phyloP scores from a whole-genome alignment of 495 filamentous ascomycete genomes.

The Aeminium ludgeri region DNA sequence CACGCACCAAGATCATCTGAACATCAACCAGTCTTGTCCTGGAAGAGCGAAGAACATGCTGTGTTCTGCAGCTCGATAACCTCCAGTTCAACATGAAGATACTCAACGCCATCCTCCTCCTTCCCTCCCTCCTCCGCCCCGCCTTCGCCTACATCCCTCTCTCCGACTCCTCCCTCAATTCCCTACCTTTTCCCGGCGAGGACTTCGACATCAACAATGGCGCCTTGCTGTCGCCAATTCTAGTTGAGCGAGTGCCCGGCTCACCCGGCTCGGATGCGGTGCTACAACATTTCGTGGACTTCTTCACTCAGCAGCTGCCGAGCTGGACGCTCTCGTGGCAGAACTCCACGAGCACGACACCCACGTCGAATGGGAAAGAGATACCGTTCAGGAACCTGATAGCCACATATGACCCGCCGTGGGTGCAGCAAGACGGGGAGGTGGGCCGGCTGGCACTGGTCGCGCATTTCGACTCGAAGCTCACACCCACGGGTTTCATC shows the following conservation, averaged over 20 bases:
- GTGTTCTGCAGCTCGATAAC: too few relatives aligned
- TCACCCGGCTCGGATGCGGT: constrained; percentile 58
- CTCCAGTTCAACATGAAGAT: constrained; percentile 4
- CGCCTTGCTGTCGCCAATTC: constrained; percentile 66
- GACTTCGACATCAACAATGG: constrained; percentile 72
- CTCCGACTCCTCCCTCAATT: constrained; percentile 51
- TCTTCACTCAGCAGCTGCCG: constrained; percentile 56
- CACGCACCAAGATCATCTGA: too few relatives aligned
- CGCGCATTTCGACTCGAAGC: constrained; percentile 85
- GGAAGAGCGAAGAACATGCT: too few relatives aligned
- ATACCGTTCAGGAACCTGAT: constrained; percentile 80
- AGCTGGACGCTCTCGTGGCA: constrained; percentile 67
- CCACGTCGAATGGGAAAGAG: constrained; percentile 45
- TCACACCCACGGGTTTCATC: constrained; percentile 72
- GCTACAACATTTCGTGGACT: constrained; percentile 66
- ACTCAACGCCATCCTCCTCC: constrained; percentile 6
- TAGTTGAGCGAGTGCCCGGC: constrained; percentile 79
- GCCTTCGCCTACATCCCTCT: constrained; percentile 49
- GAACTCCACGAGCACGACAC: constrained; percentile 72
- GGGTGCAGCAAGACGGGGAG: constrained; percentile 46
- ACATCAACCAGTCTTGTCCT: too few relatives aligned
- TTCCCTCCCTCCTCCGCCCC: constrained; percentile 26
- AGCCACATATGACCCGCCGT: constrained; percentile 77
- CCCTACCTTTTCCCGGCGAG: constrained; percentile 46
- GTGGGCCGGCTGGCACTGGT: constrained; percentile 69